A percentile compares a stretch with the other conserved stretches of the same genome.
phyloP scores from a whole-genome alignment of 163 green algal species.

The Scenedesmus sp. region DNA sequence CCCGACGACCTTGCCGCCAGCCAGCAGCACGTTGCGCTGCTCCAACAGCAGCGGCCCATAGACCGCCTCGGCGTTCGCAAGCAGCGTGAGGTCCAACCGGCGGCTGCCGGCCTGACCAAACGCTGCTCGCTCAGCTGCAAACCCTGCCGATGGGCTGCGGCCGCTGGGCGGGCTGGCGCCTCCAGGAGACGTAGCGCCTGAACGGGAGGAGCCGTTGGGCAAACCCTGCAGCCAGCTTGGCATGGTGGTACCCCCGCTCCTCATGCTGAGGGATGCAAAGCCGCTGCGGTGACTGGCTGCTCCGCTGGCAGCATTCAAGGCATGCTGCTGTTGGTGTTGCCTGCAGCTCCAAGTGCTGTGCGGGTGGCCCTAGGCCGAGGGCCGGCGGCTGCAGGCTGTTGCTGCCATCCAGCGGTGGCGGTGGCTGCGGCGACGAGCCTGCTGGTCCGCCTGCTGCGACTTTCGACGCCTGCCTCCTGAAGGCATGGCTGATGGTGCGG shows the following conservation, averaged over 20 bases:
- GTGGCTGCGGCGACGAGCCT: conserved; percentile 7
- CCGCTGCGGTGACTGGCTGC: neutral
- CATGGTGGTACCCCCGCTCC: neutral
- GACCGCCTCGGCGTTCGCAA: conserved; percentile 8
- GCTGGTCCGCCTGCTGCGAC: neutral
- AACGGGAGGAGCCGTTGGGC: neutral
- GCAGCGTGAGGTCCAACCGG: conserved; percentile 24
- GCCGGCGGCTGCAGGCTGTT: conserved; percentile 6
- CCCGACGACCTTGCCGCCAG: conserved; percentile 9
- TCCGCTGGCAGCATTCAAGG: neutral
- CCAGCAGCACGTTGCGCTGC: conserved; percentile 25
- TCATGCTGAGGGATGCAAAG: neutral
- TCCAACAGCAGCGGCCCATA: conserved; percentile 24
- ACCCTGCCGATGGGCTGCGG: neutral
- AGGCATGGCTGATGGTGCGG: conserved; percentile 12
- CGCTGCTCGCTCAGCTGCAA: neutral
- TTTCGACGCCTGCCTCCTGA: neutral
- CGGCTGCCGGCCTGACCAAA: neutral
- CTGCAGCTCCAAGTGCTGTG: conserved; percentile 7
- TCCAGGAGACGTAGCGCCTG: neutral
- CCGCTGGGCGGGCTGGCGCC: neutral
- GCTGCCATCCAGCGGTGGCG: conserved; percentile 26
- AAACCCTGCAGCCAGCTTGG: neutral
- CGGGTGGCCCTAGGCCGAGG: conserved; percentile 11
- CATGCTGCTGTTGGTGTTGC: neutral